These are phyloP conservation scores for Pythium biforme DNA, from an alignment of 352 stramenopile genomes.

Conservation along the genomic window DNA sequence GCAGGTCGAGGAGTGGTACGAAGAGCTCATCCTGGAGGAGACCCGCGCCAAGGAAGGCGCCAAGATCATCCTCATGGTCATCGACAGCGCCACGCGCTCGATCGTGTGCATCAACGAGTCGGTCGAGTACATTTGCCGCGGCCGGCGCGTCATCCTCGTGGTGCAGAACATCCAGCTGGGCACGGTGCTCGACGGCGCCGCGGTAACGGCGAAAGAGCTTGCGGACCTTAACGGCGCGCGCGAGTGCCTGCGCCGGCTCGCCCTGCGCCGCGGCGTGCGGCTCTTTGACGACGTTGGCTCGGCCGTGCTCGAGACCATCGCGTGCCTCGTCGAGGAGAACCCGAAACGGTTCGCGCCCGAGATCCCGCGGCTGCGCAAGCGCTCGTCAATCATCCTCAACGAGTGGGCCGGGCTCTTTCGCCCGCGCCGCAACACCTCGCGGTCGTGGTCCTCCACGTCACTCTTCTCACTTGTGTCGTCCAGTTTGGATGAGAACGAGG, in stretches of 20 bases:
- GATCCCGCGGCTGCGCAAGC: constrained; percentile 60
- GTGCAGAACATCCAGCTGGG: constrained; percentile 71
- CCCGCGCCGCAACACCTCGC: constrained; percentile 47
- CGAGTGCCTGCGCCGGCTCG: constrained; percentile 73
- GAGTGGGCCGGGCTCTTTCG: constrained; percentile 58
- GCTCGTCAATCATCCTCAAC: constrained; percentile 76
- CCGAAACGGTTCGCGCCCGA: constrained; percentile 40
- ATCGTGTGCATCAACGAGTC: constrained; percentile 88
- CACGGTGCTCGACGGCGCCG: constrained; percentile 47
- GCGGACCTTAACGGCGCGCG: constrained; percentile 82
- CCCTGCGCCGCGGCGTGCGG: constrained; percentile 40
- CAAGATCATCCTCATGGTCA: constrained; percentile 84
- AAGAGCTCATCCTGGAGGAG: constrained; percentile 83
- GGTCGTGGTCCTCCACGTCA: constrained; percentile 60
- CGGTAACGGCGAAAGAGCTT: constrained; percentile 56
- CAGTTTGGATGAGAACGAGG: constrained; percentile 31
- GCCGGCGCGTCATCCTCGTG: constrained; percentile 71
- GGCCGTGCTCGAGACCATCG: constrained; percentile 49
- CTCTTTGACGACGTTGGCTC: constrained; percentile 51
- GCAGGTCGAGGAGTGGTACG: constrained; percentile 89
- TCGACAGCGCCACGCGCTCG: constrained; percentile 73
- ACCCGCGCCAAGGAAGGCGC: constrained; percentile 78
- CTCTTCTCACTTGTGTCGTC: constrained; percentile 46
- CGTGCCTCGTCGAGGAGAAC: constrained; percentile 51
- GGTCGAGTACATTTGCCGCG: constrained; percentile 84